Evolutionary conservation across 78 protist species (phyloP).

Genomic region (Polysphondylium violaceum): DNA sequence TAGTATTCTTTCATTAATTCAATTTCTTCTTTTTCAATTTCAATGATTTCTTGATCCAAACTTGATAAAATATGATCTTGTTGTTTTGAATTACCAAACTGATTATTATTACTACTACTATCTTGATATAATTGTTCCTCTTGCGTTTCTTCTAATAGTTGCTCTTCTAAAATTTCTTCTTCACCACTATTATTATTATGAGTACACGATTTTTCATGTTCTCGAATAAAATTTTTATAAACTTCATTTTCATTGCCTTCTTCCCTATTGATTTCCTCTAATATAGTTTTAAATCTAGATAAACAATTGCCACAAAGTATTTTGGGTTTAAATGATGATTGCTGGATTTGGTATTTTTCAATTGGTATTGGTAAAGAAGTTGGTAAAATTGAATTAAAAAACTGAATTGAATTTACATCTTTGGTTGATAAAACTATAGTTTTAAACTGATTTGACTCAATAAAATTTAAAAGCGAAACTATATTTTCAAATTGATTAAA

Average conservation of each 20-base stretch:
- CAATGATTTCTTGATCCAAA: conserved; percentile 16
- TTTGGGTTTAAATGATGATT: conserved; percentile 20
- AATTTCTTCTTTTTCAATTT: conserved; percentile 23
- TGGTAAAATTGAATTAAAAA: conserved; percentile 39
- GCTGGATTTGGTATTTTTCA: background rate
- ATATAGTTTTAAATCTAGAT: conserved; percentile 37
- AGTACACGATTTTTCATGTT: background rate
- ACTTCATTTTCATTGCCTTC: conserved; percentile 6
- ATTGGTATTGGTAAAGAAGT: conserved; percentile 4
- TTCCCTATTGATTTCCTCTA: conserved; percentile 53
- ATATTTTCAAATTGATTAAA: background rate
- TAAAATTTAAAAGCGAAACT: conserved; percentile 4
- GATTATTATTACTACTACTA: no score
- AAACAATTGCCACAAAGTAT: conserved; percentile 53
- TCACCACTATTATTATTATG: background rate
- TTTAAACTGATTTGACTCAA: conserved; percentile 39
- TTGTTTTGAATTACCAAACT: no score
- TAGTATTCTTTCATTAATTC: conserved; percentile 53
- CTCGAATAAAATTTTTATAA: background rate
- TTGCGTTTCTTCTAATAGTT: background rate
- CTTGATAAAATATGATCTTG: no score
- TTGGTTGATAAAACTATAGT: conserved; percentile 21
- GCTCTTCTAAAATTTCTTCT: background rate
- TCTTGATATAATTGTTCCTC: no score
- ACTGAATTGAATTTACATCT: conserved; percentile 39